These are phyloP conservation scores for Euptelea pleiosperma DNA, from an alignment of 164 flowering plant genomes.

Conservation along the genomic window DNA sequence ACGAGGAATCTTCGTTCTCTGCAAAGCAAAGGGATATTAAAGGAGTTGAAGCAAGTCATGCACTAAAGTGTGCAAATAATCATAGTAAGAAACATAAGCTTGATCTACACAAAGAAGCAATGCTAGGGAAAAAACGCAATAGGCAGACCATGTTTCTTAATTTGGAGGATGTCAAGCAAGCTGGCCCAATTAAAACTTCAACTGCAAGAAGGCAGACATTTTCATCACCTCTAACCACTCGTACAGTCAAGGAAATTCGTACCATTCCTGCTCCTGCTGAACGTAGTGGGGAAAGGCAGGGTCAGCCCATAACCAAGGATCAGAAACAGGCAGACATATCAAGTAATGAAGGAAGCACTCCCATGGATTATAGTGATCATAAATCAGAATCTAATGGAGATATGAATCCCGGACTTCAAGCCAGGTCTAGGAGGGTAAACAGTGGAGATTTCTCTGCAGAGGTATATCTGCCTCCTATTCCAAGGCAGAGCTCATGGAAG, in stretches of 20 bases:
- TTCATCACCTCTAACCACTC: slow-evolving; percentile 47
- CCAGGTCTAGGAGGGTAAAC: slow-evolving; percentile 50
- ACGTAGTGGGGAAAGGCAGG: slow-evolving; percentile 55
- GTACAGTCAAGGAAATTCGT: slow-evolving; percentile 62
- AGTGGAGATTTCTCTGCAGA: slow-evolving; percentile 51
- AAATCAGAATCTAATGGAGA: slow-evolving; percentile 71
- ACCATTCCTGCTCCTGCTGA: slow-evolving; percentile 41
- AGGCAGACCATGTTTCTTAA: slow-evolving; percentile 89
- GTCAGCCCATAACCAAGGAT: slow-evolving; percentile 41
- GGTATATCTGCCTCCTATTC: slow-evolving; percentile 32
- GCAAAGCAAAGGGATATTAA: slow-evolving; percentile 55
- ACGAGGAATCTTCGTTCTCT: slow-evolving; percentile 41
- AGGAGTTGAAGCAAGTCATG: slow-evolving; percentile 79
- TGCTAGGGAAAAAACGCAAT: slow-evolving; percentile 85
- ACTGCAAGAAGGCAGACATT: slow-evolving; percentile 72
- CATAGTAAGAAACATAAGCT: slow-evolving; percentile 65
- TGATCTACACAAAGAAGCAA: slow-evolving; percentile 79
- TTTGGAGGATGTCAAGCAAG: slow-evolving; percentile 90
- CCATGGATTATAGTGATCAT: slow-evolving; percentile 48
- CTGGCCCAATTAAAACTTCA: slow-evolving; percentile 64
- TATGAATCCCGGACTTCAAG: slow-evolving; percentile 40
- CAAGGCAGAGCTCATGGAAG: slow-evolving; percentile 78
- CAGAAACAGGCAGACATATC: slow-evolving; percentile 50
- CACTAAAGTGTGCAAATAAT: slow-evolving; percentile 59
- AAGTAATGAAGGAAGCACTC: slow-evolving; percentile 42